Percentiles rank a stretch among this genome's conserved stretches.
Conservation (phyloP, 345 rosid genomes). For the Passiflora organensis region DNA sequence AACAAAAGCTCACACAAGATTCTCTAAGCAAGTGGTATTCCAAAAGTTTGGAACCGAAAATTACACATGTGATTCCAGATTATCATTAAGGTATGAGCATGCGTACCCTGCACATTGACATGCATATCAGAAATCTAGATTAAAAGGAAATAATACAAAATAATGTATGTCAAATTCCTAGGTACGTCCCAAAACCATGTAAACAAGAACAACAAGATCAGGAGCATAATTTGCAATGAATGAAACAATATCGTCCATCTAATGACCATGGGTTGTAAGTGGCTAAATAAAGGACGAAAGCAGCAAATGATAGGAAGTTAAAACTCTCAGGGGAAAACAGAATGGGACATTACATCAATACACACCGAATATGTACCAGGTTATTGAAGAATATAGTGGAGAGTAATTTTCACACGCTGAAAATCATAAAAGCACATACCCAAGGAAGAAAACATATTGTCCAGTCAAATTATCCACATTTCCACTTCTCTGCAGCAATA, state of each 20-base stretch:
- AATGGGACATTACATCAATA: too few relatives aligned
- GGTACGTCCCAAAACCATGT: not conserved
- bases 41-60: too few relatives aligned
- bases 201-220: not conserved
- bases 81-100: too few relatives aligned
- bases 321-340: not conserved
- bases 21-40: too few relatives aligned
- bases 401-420: not conserved
- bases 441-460: conserved; percentile 89
- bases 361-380: too few relatives aligned
- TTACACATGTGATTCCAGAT: too few relatives aligned
- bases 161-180: too few relatives aligned
- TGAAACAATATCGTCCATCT: not conserved
- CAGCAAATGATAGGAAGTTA: not conserved
- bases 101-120: too few relatives aligned
- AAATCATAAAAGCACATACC: conserved; percentile 43
- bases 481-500: conserved; percentile 85
- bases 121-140: too few relatives aligned
- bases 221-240: not conserved
- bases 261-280: not conserved
- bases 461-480: conserved; percentile 95
- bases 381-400: too few relatives aligned
- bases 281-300: not conserved
- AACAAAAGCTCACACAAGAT: too few relatives aligned
- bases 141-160: too few relatives aligned